A percentile compares a stretch with the other conserved stretches of the same genome.
These are phyloP conservation scores for Raffaelea ambrosiae DNA, from an alignment of 2,329 filamentous ascomycete species.

Conservation along the genomic window DNA sequence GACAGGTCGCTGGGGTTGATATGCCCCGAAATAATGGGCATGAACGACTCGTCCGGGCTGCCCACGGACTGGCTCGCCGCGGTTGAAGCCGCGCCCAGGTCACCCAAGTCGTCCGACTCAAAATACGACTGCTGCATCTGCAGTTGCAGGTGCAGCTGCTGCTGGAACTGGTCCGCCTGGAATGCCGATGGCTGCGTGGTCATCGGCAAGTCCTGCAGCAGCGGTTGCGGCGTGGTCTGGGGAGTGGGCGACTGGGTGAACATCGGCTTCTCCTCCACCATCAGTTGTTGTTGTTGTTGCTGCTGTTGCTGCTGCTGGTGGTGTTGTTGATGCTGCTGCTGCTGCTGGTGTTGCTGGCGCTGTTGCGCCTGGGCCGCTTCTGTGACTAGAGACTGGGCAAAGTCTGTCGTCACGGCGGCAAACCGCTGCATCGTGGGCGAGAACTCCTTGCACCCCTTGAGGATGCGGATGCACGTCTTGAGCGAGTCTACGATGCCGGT, in stretches of 20 bases:
- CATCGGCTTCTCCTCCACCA: background rate
- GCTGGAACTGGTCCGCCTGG: background rate
- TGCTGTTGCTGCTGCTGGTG: background rate
- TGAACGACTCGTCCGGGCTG: conserved; percentile 10
- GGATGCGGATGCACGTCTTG: conserved; percentile 7
- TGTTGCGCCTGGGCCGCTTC: background rate
- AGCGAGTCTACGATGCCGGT: conserved; percentile 5
- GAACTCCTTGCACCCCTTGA: conserved; percentile 10
- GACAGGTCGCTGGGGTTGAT: background rate
- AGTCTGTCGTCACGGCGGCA: conserved; percentile 10
- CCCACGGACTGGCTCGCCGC: conserved; percentile 8
- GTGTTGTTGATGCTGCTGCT: background rate
- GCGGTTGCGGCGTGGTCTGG: background rate
- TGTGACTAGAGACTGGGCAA: conserved; percentile 8
- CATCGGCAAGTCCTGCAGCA: background rate
- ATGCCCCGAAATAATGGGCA: background rate
- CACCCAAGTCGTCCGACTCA: conserved; percentile 1
- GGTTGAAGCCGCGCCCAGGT: conserved; percentile 1
- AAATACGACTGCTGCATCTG: background rate
- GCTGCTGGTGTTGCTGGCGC: background rate
- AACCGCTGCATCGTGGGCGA: conserved; percentile 13
- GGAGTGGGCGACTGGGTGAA: background rate
- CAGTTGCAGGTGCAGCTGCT: background rate
- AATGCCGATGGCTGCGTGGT: background rate
- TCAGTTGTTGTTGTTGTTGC: too few relatives aligned